Evolutionary conservation across 2,329 filamentous ascomycete species (phyloP), one percentile per base, ranked within the genome.

Genomic region (Exophiala spinifera): DNA sequence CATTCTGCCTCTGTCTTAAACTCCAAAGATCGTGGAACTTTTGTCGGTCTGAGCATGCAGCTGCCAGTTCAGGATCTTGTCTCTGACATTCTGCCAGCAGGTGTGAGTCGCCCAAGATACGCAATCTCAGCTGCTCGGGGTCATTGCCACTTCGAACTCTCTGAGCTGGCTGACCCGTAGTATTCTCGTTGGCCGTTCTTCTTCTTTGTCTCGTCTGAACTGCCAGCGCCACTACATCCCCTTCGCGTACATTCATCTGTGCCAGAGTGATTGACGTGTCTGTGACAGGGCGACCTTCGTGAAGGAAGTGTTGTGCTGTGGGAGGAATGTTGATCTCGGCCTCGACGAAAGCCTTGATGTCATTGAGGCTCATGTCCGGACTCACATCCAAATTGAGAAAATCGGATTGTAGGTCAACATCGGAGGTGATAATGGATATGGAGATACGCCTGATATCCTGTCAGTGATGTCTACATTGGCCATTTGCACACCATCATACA

Each of bases 181-280:
- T 23, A 34, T 15, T 21, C 13, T 46, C 49, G 37, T 43, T 51
- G 3, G 51, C 52, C 4, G 53, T 44, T 31, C 48, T 49, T 51
- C 49, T 53, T 63, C 64, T 28, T 56, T 60, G 40, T 37, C 44
- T 48, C n/a, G 46, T 42, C 34, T 65, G 69, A 62, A 96, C 86
- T 68, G 95, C 88, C 63, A 97, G 81, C 25, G 88, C 90, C 61
- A 99, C 77, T 88, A 99, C 91, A 67, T 96, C 94, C 51, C 90
- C 90, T 73, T 97, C 89, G 46, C 79, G 82, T 64, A 99, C 87
- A 39, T 87, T 82, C 28, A 91, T 81, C 65, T 92, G 81, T 63
- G 91, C 83, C 67, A 99, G 81, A 2, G 91, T 96, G 70, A 91
- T 87, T 55, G 80, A 73, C 65, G 91, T 86, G 72, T 91, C 86